Evolutionary conservation across 2,329 filamentous ascomycete species (phyloP), one percentile per base, ranked within the genome.

Genomic region (Aspergillus thermomutatus): DNA sequence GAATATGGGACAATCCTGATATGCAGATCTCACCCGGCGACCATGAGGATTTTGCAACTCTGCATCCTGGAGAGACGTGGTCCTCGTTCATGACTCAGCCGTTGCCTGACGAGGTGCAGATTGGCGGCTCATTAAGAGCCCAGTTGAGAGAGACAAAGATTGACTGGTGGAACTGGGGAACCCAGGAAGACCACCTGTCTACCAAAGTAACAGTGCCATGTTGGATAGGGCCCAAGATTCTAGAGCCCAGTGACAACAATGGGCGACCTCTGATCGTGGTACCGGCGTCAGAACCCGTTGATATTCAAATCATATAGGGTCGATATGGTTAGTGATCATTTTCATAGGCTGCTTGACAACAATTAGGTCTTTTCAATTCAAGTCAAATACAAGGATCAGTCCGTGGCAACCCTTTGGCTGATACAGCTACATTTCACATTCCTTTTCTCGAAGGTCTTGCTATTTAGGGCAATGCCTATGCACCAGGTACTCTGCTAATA

Each of bases 41-140:
- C 7, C 34, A 52, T n/a, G 11, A 46, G 8, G 31, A 41, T n/a
- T 52, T 52, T 34, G 37, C 40, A 25, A 45, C 34, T 25, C 25
- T 52, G 14, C 34, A 11, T 28, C 50, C 50, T 27, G 50, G 50
- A 52, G 25, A 46, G 43, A 52, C 50, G 8, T 52, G 40, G 41
- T 53, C 51, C 41, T 14, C 28, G 4, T n/a, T 31, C 26, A 10
- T 53, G n/a, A n/a, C 4, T 4, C 40, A 26, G 4, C 4, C 17
- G 4, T 25, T 46, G 26, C 40, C 43, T 27, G 50, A 26, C 7
- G 50, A 52, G n/a, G 26, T 25, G 1, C 50, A 25, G 50, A 37
- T 34, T 8, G 50, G 50, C 3, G 26, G 23, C 14, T 21, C 10
- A 10, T 27, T 52, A 4, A 25, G 40, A 41, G 27, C 17, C 21